These are phyloP conservation scores for Zygotorulaspora sp. DNA, from an alignment of 805 yeast species.

Conservation along the genomic window DNA sequence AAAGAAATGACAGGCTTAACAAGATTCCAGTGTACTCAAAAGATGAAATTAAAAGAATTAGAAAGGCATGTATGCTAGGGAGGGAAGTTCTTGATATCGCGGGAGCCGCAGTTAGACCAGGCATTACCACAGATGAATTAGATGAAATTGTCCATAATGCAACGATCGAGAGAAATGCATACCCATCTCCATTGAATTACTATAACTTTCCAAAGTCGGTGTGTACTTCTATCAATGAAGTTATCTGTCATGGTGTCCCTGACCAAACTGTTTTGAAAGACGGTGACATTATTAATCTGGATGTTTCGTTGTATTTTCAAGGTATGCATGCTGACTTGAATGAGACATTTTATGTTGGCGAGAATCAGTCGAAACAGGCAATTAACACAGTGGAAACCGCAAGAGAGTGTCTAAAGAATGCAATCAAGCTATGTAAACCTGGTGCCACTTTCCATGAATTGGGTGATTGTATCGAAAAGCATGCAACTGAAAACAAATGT, in stretches of 20 bases:
- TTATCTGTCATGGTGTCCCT: conserved; percentile 96
- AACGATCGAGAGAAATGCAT: conserved; percentile 80
- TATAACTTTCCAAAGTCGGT: conserved; percentile 88
- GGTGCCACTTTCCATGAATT: conserved; percentile 82
- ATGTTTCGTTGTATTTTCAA: conserved; percentile 75
- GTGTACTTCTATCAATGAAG: conserved; percentile 92
- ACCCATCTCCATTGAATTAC: conserved; percentile 94
- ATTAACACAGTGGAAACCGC: conserved; percentile 89
- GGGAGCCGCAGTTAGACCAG: conserved; percentile 78
- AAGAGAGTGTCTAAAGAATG: conserved; percentile 79
- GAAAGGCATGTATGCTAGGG: conserved; percentile 69
- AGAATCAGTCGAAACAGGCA: conserved; percentile 73
- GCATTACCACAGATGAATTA: conserved; percentile 88
- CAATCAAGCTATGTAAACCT: conserved; percentile 83
- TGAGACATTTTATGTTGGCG: conserved; percentile 95
- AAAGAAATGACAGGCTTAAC: conserved; percentile 61
- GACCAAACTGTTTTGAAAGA: conserved; percentile 82
- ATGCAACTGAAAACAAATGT: conserved; percentile 71
- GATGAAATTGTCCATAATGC: conserved; percentile 85
- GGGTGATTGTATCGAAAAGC: conserved; percentile 84
- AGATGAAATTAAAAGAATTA: conserved; percentile 70
- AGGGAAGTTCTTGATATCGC: conserved; percentile 88
- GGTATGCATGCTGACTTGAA: conserved; percentile 94
- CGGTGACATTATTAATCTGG: conserved; percentile 92
- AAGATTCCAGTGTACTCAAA: conserved; percentile 58